Conservation (phyloP, 169 alveolate genomes). For the Blepharisma undulans region DNA sequence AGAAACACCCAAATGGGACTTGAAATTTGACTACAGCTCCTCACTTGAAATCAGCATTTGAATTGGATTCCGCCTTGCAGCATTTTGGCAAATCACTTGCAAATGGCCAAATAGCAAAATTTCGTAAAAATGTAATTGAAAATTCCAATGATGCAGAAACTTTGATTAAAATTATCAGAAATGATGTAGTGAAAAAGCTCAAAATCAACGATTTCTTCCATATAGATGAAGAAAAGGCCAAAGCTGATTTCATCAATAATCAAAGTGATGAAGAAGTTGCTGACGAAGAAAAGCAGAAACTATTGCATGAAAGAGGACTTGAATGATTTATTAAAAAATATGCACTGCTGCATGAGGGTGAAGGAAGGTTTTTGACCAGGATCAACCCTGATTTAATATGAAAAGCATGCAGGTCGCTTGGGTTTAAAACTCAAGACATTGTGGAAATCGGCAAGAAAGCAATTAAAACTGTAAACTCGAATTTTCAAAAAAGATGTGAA, state of each 20-base stretch:
- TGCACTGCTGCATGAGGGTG: conserved; percentile 32
- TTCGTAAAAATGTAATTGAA: conserved; percentile 57
- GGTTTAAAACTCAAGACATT: conserved; percentile 33
- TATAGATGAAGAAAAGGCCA: conserved; percentile 60
- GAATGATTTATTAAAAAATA: neutral
- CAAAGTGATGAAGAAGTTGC: no score
- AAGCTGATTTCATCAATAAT: neutral
- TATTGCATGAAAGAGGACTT: neutral
- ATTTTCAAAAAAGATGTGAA: conserved; percentile 30
- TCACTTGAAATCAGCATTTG: conserved; percentile 84
- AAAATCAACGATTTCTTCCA: conserved; percentile 71
- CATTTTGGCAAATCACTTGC: conserved; percentile 77
- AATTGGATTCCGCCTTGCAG: conserved; percentile 78
- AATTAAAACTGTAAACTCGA: neutral
- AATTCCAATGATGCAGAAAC: conserved; percentile 75
- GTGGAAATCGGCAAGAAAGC: neutral
- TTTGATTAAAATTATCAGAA: conserved; percentile 61
- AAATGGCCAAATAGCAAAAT: no score
- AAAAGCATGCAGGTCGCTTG: neutral
- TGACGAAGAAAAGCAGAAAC: no score
- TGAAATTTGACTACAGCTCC: conserved; percentile 84
- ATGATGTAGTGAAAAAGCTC: conserved; percentile 49
- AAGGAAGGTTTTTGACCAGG: neutral
- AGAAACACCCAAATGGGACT: conserved; percentile 88
- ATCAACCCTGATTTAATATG: neutral